Base-by-base conservation (phyloP, 2,329 filamentous ascomycete species). In the Aspergillus spinulosporus region DNA sequence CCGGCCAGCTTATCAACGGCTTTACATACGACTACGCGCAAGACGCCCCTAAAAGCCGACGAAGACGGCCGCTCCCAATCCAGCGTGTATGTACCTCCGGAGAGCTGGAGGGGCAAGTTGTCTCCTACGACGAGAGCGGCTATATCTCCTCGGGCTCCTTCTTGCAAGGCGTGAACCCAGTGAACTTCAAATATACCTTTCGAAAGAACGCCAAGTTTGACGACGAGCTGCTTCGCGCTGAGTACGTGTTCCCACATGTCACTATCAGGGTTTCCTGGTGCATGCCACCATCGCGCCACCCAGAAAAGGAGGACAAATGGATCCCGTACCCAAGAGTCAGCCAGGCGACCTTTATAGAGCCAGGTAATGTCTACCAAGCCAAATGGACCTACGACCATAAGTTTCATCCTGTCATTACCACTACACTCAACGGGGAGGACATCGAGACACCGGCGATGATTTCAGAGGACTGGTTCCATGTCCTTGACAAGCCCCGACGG, bases 381-480 rank as follows among this genome's bases (percentile, higher is more conserved):
- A 74, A 74, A 62, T 79, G 75, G 75, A 64, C 71, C 5, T 79
- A 79, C 50, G 76, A 79, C 59, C 76, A 79, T 63, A 77, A 78
- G 61, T 76, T 76, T 58, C 74, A 78, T 58, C 76, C 76, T 3
- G 73, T 70, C 2, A 77, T 79, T 28, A 66, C 69, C n/a, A 78
- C 76, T 5, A 76, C 68, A 40, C 72, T 82, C 4, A 83, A 83
- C 58, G 80, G 80, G 2, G 66, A 75, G 44, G 63, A 70, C 8
- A 74, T 81, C 1, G 72, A 78, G 36, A 82, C 81, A 1, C 81
- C 81, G 2, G 72, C 77, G n/a, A 79, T 83, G 74, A 82, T 83
- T 51, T 73, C 76, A 26, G 71, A 78, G 37, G 76, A 79, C 58
- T 73, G 71, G 63, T 67, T 79, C 28, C 66, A 68, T 11, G 71